These are phyloP conservation scores for Tinospora cordifolia DNA, from an alignment of 164 flowering plant species.

Conservation along the genomic window DNA sequence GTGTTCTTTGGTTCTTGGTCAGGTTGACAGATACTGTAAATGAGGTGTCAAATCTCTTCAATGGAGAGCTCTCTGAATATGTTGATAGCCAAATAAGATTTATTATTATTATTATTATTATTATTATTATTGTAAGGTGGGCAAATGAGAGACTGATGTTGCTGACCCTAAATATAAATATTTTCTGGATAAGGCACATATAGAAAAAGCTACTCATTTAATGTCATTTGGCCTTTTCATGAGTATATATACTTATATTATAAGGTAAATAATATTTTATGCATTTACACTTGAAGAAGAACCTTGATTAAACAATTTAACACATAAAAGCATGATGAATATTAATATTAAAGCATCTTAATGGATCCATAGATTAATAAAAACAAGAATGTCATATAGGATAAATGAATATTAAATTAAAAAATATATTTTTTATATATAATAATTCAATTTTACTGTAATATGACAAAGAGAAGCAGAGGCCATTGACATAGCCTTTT, in stretches of 20 bases:
- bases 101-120: not conserved
- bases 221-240: not conserved
- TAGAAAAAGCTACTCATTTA: not conserved
- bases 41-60: constrained; percentile 3
- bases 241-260: not conserved
- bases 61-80: not conserved
- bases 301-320: too few relatives aligned
- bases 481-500: too few relatives aligned
- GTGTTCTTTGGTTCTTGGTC: constrained; percentile 1
- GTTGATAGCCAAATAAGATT: not conserved
- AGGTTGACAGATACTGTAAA: not conserved
- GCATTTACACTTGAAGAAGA: too few relatives aligned
- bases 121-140: not conserved
- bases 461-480: too few relatives aligned
- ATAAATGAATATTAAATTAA: too few relatives aligned
- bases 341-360: too few relatives aligned
- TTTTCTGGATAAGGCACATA: not conserved
- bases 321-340: too few relatives aligned
- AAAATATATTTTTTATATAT: too few relatives aligned
- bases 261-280: not conserved
- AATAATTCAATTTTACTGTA: too few relatives aligned
- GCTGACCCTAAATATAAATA: not conserved
- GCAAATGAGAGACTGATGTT: not conserved
- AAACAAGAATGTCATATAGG: too few relatives aligned
- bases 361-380: too few relatives aligned